Evolutionary conservation across 2,329 filamentous ascomycete genomes (phyloP), one percentile per base, ranked within the genome.

Genomic region (Neofusicoccum cordaticola): DNA sequence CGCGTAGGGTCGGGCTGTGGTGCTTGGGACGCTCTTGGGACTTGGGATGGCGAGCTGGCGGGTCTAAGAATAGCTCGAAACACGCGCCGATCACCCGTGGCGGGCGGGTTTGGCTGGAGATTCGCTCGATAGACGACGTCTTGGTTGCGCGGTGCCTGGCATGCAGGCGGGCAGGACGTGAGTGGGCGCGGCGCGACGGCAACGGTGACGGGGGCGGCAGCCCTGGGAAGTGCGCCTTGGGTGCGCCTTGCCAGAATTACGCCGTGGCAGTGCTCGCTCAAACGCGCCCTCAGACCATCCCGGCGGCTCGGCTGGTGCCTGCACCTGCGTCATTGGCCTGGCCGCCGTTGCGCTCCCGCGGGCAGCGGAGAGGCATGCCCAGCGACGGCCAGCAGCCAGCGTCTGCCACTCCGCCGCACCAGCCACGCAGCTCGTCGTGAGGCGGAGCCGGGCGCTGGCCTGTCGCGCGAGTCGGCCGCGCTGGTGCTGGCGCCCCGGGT

Each of bases 21-120:
- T 9, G 22, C 52, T 27, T 12, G 35, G 34, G 27, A 41, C n/a
- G 27, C 27, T 7, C 27, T 31, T 31, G 27, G 27, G 27, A 31
- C 27, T 7, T 31, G 27, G 27, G 27, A 31, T 7, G 27, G 27
- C 27, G 27, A n/a, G 50, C 17, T 52, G 52, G n/a, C 11, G 35
- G 17, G 50, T 42, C 62, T 64, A 58, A 64, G 62, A 64, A 64
- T 64, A 64, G 62, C 34, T 8, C 41, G 44, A 56, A 64, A 64
- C 62, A 41, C 53, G 48, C 48, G 48, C 39, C 47, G 57, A 61
- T 61, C 57, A 48, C 42, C 57, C 57, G 57, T 31, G n/a, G 41
- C 42, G 15, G 34, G 50, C 34, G 50, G 17, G 27, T 17, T 22
- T 15, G 17, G 57, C 15, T 41, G 57, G 41, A 37, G 44, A 61